phyloP scores from a whole-genome alignment of 352 stramenopile species.

The Globisporangium uncinulatum region DNA sequence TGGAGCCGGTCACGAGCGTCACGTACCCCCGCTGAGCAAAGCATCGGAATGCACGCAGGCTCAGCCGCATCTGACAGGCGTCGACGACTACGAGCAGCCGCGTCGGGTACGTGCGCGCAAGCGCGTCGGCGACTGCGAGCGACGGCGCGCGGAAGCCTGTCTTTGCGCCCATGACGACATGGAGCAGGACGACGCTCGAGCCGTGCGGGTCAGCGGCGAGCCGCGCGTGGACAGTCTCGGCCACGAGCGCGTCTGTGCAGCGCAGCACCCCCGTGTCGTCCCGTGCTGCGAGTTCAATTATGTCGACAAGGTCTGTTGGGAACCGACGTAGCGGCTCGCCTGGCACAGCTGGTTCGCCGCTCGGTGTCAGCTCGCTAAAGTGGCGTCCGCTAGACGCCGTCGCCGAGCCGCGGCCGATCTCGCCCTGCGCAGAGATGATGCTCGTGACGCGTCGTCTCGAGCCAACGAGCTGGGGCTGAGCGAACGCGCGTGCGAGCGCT shows the following conservation, averaged over 20 bases:
- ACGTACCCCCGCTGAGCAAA: slow-evolving; percentile 64
- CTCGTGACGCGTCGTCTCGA: slow-evolving; percentile 54
- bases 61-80: slow-evolving; percentile 82
- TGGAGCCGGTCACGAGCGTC: slow-evolving; percentile 79
- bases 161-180: slow-evolving; percentile 84
- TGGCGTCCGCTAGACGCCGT: slow-evolving; percentile 68
- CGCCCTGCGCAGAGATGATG: slow-evolving; percentile 77
- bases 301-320: slow-evolving; percentile 52
- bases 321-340: slow-evolving; percentile 52
- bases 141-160: slow-evolving; percentile 80
- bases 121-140: slow-evolving; percentile 45
- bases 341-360: slow-evolving; percentile 38
- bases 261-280: slow-evolving; percentile 50
- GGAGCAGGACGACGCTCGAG: slow-evolving; percentile 72
- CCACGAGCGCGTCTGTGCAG: slow-evolving; percentile 36
- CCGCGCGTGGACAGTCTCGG: slow-evolving; percentile 29
- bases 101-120: slow-evolving; percentile 55
- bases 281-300: slow-evolving; percentile 53
- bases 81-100: slow-evolving; percentile 80
- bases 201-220: slow-evolving; percentile 31
- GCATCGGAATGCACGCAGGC: slow-evolving; percentile 50
- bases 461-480: not conserved
- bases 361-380: slow-evolving; percentile 79
- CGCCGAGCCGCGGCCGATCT: slow-evolving; percentile 80
- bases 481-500: slow-evolving; percentile 55